phyloP scores from a whole-genome alignment of 2,329 filamentous ascomycete species.

The Trichoderma brevicompactum region DNA sequence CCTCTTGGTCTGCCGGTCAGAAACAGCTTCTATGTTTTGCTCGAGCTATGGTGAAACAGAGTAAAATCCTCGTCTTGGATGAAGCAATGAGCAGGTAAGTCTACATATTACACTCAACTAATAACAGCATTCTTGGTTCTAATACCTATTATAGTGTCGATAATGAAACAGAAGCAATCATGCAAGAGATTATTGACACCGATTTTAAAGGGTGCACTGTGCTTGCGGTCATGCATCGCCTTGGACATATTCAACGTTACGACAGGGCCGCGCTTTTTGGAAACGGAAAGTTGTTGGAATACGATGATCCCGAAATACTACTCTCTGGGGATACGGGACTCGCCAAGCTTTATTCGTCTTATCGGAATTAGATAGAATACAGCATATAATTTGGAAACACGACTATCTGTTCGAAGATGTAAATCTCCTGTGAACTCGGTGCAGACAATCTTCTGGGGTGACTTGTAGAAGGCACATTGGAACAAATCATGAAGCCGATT shows the following conservation, averaged over 20 bases:
- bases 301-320: conserved; percentile 19
- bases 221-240: conserved; percentile 46
- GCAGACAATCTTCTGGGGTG: not conserved
- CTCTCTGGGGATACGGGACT: conserved; percentile 34
- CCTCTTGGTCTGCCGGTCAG: conserved; percentile 48
- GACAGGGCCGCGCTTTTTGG: conserved; percentile 59
- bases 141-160: conserved; percentile 38
- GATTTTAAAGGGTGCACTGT: conserved; percentile 55
- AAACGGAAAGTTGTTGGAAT: conserved; percentile 40
- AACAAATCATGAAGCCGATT: not conserved
- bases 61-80: conserved; percentile 45
- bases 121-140: not conserved
- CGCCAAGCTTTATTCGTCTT: conserved; percentile 12
- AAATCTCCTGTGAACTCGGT: not conserved
- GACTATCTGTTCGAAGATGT: too few relatives aligned
- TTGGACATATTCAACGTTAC: conserved; percentile 45
- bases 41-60: conserved; percentile 43
- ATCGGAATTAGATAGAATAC: not conserved
- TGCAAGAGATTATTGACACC: conserved; percentile 41
- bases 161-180: conserved; percentile 39
- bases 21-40: conserved; percentile 49
- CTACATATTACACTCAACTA: conserved; percentile 10
- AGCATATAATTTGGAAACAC: not conserved
- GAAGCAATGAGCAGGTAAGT: conserved; percentile 45
- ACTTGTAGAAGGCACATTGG: not conserved